Conservation (phyloP, 768 basidiomycete genomes). For the Peribolospora baueri region DNA sequence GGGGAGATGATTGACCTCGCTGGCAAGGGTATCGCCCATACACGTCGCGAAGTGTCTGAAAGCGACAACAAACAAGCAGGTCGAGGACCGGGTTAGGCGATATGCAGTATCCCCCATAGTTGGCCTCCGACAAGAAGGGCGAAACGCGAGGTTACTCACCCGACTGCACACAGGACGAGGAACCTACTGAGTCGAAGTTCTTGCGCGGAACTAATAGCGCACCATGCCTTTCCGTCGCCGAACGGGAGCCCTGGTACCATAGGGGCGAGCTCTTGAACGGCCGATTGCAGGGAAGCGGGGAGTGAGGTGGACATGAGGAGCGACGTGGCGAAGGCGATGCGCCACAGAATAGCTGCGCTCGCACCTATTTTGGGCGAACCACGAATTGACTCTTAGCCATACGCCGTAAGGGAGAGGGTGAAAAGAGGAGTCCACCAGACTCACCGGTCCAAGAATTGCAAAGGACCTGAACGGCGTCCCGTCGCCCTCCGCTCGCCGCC, state of each 20-base stretch:
- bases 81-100: background rate
- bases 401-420: background rate
- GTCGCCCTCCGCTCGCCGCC: too few species aligned
- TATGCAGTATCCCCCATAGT: too few species aligned
- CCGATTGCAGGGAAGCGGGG: slow-evolving; percentile 29
- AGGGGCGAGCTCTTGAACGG: background rate
- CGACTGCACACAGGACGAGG: slow-evolving; percentile 39
- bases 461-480: too few species aligned
- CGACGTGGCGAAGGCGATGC: slow-evolving; percentile 41
- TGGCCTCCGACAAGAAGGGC: too few species aligned
- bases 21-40: slow-evolving; percentile 75
- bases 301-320: slow-evolving; percentile 36
- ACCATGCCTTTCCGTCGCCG: slow-evolving; percentile 27
- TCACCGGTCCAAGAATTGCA: too few species aligned
- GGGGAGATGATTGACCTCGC: slow-evolving; percentile 27
- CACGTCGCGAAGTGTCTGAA: slow-evolving; percentile 65
- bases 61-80: background rate
- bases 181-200: slow-evolving; percentile 2
- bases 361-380: too few species aligned
- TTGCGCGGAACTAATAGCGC: slow-evolving; percentile 23
- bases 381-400: too few species aligned
- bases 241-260: background rate
- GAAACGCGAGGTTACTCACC: slow-evolving; percentile 24
- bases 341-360: too few species aligned
- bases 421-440: background rate